A percentile compares a stretch with the other conserved stretches of the same genome.
Evolutionary conservation across 2,329 filamentous ascomycete species (phyloP).

Genomic region (Claviceps cyperi): DNA sequence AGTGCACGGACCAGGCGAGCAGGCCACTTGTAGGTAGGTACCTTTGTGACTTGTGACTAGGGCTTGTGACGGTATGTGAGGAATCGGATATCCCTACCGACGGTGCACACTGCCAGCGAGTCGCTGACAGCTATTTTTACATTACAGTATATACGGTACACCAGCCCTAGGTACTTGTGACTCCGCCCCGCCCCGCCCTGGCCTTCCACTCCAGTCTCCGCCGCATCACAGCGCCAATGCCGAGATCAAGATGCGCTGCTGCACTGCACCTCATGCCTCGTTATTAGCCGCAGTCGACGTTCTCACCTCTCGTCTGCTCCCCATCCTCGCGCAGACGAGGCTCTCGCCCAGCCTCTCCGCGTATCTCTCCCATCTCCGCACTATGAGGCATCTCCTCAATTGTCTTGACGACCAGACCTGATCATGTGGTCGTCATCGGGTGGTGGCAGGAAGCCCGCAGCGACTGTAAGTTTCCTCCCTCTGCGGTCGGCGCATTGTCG

Average conservation of each 20-base stretch:
- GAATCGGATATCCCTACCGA: too few relatives aligned
- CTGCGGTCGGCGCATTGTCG: not conserved
- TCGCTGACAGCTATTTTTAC: too few relatives aligned
- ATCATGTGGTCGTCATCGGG: slow-evolving; percentile 52
- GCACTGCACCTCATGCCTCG: not conserved
- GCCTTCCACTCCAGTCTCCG: too few relatives aligned
- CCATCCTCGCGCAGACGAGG: slow-evolving; percentile 7
- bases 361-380: slow-evolving; percentile 11
- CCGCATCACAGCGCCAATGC: not conserved
- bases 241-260: not conserved
- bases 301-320: not conserved
- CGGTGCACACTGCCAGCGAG: too few relatives aligned
- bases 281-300: not conserved
- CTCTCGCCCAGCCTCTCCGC: slow-evolving; percentile 12
- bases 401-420: slow-evolving; percentile 15
- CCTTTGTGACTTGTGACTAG: too few relatives aligned
- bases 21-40: too few relatives aligned
- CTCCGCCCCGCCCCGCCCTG: too few relatives aligned
- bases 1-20: too few relatives aligned
- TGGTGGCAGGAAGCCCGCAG: slow-evolving; percentile 53
- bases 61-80: too few relatives aligned
- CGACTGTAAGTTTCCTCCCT: slow-evolving; percentile 44
- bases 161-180: too few relatives aligned
- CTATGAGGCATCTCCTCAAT: slow-evolving; percentile 16
- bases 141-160: too few relatives aligned